A percentile compares a stretch with the other conserved stretches of the same genome.
These are phyloP conservation scores for Conringia planisiliqua DNA, from an alignment of 345 rosid genomes.

Conservation along the genomic window DNA sequence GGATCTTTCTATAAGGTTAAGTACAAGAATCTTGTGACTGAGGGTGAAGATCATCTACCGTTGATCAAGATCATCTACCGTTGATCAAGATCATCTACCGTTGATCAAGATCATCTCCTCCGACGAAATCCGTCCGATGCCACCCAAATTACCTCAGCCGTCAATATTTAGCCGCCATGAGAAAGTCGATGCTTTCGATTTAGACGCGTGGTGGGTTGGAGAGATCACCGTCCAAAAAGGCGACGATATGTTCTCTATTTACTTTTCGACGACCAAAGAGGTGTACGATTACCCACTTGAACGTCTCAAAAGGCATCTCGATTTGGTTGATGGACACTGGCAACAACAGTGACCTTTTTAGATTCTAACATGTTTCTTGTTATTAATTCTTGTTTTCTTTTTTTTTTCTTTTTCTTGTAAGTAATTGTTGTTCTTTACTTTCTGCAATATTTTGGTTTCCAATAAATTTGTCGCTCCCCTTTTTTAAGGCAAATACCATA, in stretches of 20 bases:
- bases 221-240: slow-evolving; percentile 11
- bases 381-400: no score
- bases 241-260: slow-evolving; percentile 1
- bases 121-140: slow-evolving; percentile 33
- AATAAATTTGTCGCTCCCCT: no score
- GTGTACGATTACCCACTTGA: slow-evolving; percentile 13
- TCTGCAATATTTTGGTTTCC: no score
- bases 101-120: no score
- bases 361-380: not conserved
- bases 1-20: slow-evolving; percentile 19
- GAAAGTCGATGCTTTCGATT: slow-evolving; percentile 30
- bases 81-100: no score
- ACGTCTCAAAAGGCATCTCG: slow-evolving; percentile 29
- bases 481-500: no score
- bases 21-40: slow-evolving; percentile 29
- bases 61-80: slow-evolving; percentile 32
- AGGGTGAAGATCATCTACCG: slow-evolving; percentile 12
- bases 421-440: no score
- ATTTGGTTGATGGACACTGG: slow-evolving; percentile 35
- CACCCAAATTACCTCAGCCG: slow-evolving; percentile 13
- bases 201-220: slow-evolving; percentile 44
- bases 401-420: no score
- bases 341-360: not conserved
- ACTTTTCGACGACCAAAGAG: slow-evolving; percentile 25
- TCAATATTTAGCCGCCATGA: not conserved